Evolutionary conservation across 129 eudicot genomes (phyloP), one percentile per base, ranked within the genome.

Genomic region (Pseudognaphalium luteoalbum): DNA sequence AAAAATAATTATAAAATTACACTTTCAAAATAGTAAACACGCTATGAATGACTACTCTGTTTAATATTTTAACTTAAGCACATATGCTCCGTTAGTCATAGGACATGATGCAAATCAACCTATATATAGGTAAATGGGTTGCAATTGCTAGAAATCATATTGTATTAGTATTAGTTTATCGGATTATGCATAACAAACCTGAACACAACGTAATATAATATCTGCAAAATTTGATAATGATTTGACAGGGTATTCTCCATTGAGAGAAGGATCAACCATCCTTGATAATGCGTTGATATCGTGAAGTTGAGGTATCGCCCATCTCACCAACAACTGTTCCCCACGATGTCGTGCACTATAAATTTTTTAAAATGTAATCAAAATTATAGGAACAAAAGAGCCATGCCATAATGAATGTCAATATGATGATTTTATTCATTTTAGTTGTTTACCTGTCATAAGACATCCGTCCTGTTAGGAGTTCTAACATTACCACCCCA

Each of bases 401-500:
- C 42, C 70, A 78, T 39, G 17, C 16, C 60, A 76, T 67, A 20
- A 33, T 81, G 39, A 58, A 72, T 28, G 29, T 47, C 54, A 47
- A 12, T 47, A 0, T 47, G 29, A 68, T 12, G 21, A 64, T 54
- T 14, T n/a, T 17, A 64, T 25, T 2, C 54, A 47, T 6, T 51
- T 6, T 56, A 28, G 59, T 64, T 72, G 78, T 77, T 73, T 90
- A 93, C 98, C 89, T 90, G 85, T 93, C 98, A 41, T 93, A 83
- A 37, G 98, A 88, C 94, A 70, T 85, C 77, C 98, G 86, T 71
- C 98, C 98, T 15, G 98, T 92, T 78, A 92, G 81, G 30, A 92
- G 90, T 83, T 92, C 98, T 66, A 92, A 68, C 98, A 92, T 90
- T 71, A 92, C 98, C 80, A 90, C 98, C 68, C 98, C 98, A 76